Percentiles rank a stretch among this genome's conserved stretches.
Conservation (phyloP, 2,329 filamentous ascomycete species). For the Iodosphaeria phyllophila region DNA sequence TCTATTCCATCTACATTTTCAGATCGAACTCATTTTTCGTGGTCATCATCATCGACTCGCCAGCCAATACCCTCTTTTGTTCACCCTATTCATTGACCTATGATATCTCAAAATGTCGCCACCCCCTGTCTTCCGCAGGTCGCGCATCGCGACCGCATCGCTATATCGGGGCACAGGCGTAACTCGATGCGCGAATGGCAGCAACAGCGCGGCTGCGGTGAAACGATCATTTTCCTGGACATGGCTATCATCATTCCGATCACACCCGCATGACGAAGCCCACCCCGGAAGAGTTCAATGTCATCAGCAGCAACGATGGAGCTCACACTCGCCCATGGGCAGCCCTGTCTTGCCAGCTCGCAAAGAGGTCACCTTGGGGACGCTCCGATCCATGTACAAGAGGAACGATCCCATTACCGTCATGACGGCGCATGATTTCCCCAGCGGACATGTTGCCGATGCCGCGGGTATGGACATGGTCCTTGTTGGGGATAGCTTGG, state of each 20-base stretch:
- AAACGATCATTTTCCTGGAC: conserved; percentile 7
- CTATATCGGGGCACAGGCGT: conserved; percentile 14
- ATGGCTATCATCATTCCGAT: no score
- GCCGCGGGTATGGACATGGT: conserved; percentile 83
- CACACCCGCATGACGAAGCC: no score
- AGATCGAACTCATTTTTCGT: conserved; percentile 1
- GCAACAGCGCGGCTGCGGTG: conserved; percentile 10
- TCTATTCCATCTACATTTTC: neutral
- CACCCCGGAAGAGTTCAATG: no score
- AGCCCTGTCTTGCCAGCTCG: conserved; percentile 33
- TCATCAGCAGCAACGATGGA: conserved; percentile 25
- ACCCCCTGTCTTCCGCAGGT: conserved; percentile 8
- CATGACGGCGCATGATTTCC: conserved; percentile 94
- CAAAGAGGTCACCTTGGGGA: conserved; percentile 77
- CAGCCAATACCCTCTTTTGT: neutral
- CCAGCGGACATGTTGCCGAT: conserved; percentile 78
- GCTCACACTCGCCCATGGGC: conserved; percentile 74
- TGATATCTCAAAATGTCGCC: no score
- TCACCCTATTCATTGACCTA: neutral
- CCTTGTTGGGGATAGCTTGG: conserved; percentile 81
- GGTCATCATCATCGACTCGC: no score
- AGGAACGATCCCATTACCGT: conserved; percentile 83
- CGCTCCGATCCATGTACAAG: conserved; percentile 54
- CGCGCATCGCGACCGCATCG: conserved; percentile 15
- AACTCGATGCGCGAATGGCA: conserved; percentile 6